phyloP scores from a whole-genome alignment of 148 eudicot species.

The Euryodendron excelsum region DNA sequence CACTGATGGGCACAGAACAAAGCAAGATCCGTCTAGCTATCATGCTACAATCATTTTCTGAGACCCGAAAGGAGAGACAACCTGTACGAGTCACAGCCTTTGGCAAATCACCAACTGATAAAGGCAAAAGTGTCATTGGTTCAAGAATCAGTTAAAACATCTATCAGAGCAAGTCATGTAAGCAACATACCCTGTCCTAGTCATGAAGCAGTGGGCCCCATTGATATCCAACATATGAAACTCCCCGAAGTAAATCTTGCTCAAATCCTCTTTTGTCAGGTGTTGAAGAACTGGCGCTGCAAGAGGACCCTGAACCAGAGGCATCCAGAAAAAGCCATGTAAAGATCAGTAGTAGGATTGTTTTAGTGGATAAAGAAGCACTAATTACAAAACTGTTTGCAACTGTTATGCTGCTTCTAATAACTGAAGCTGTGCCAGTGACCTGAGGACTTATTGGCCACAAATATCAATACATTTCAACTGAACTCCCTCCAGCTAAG shows the following conservation, averaged over 20 bases:
- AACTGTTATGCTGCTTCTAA: background rate
- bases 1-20: background rate
- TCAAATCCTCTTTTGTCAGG: slow-evolving; percentile 79
- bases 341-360: background rate
- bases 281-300: slow-evolving; percentile 90
- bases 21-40: background rate
- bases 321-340: slow-evolving; percentile 14
- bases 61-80: background rate
- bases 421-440: background rate
- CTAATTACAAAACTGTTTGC: background rate
- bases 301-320: slow-evolving; percentile 82
- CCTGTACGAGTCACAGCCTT: background rate
- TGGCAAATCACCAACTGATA: background rate
- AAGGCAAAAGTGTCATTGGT: background rate
- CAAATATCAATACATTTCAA: no score
- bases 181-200: slow-evolving; percentile 83
- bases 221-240: slow-evolving; percentile 66
- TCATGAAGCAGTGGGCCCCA: slow-evolving; percentile 77
- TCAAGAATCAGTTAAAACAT: slow-evolving; percentile 2
- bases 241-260: slow-evolving; percentile 89
- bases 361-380: background rate
- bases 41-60: background rate
- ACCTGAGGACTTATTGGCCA: background rate
- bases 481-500: no score
- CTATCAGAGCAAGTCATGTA: background rate